phyloP scores from a whole-genome alignment of 352 stramenopile genomes.

The Phytopythium chamaehyphon region DNA sequence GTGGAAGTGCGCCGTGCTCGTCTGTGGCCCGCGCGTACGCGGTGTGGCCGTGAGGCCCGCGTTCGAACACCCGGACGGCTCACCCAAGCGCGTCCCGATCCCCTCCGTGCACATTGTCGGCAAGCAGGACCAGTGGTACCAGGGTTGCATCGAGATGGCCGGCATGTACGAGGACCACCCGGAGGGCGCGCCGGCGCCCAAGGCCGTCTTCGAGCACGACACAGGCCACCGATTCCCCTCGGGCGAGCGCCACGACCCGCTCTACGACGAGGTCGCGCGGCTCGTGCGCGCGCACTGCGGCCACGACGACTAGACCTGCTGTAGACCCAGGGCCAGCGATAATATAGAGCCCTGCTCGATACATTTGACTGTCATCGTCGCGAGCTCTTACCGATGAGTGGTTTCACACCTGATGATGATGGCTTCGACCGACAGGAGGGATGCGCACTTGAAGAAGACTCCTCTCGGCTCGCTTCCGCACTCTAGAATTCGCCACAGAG shows the following conservation, averaged over 20 bases:
- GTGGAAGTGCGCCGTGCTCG: constrained; percentile 53
- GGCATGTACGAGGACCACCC: constrained; percentile 33
- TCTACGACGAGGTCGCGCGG: constrained; percentile 26
- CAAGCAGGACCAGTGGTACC: constrained; percentile 46
- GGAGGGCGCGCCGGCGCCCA: constrained; percentile 11
- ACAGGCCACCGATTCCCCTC: constrained; percentile 36
- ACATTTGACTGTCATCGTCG: neutral
- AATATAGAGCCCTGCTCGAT: neutral
- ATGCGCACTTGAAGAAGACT: constrained; percentile 8
- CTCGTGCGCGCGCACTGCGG: constrained; percentile 24
- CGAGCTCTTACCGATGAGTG: neutral
- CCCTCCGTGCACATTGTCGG: constrained; percentile 65
- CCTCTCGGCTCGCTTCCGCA: neutral
- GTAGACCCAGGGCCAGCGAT: neutral
- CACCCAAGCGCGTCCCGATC: constrained; percentile 30
- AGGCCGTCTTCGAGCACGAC: constrained; percentile 40
- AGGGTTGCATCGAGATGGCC: constrained; percentile 32
- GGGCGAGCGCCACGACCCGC: constrained; percentile 20
- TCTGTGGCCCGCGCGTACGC: constrained; percentile 27
- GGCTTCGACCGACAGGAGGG: neutral
- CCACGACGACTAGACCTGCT: neutral
- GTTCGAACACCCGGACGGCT: constrained; percentile 34
- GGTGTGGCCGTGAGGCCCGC: constrained; percentile 18
- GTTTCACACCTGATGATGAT: neutral
- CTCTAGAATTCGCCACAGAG: neutral